phyloP scores from a whole-genome alignment of 257 asterid species.

The Penstemon eatonii region DNA sequence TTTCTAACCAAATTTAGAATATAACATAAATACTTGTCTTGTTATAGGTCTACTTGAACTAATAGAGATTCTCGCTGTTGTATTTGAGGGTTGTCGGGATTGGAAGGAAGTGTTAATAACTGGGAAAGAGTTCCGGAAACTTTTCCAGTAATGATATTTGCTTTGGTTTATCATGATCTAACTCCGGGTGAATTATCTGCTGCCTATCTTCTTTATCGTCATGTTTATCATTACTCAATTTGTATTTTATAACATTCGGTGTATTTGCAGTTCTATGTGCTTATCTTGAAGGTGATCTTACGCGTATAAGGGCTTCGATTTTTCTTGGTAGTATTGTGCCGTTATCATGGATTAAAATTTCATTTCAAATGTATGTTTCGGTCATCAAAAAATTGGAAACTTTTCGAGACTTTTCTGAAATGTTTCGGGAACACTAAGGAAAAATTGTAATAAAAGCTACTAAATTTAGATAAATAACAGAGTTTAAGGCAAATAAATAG shows the following conservation, averaged over 20 bases:
- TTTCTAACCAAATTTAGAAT: too few relatives aligned
- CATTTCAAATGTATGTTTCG: too few relatives aligned
- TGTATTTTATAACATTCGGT: not conserved
- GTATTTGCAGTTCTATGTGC: constrained; percentile 71
- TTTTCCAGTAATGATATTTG: constrained; percentile 73
- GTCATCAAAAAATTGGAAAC: too few relatives aligned
- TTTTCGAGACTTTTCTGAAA: too few relatives aligned
- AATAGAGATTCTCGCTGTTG: constrained; percentile 60
- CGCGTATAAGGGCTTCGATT: constrained; percentile 62
- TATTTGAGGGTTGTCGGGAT: constrained; percentile 70
- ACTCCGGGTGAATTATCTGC: constrained; percentile 54
- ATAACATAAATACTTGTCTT: too few relatives aligned
- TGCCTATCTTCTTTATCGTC: not conserved
- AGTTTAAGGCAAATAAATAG: too few relatives aligned
- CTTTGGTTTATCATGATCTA: constrained; percentile 85
- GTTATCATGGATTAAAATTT: too few relatives aligned
- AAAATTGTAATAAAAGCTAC: too few relatives aligned
- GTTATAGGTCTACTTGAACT: constrained; percentile 53
- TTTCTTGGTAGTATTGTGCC: constrained; percentile 69
- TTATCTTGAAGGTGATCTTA: constrained; percentile 71
- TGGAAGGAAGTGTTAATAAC: constrained; percentile 43
- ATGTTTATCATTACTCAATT: not conserved
- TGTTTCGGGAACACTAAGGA: too few relatives aligned
- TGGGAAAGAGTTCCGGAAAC: constrained; percentile 78
- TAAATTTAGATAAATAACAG: too few relatives aligned